These are phyloP conservation scores for Senna siamea DNA, from an alignment of 306 rosid genomes.

Conservation along the genomic window DNA sequence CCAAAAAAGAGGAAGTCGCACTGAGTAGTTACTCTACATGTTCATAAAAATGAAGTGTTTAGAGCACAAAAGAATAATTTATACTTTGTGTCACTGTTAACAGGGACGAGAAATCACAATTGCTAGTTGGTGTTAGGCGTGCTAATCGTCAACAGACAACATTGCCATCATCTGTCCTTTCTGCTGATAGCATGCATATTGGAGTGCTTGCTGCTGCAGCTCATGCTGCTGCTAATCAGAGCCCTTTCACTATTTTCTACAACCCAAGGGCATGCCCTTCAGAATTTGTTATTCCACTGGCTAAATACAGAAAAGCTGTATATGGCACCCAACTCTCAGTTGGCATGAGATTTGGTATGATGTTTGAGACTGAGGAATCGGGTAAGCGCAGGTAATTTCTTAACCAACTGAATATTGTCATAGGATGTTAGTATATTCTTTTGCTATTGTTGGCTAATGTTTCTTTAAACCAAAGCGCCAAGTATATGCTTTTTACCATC, in stretches of 20 bases:
- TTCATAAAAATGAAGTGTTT: no score
- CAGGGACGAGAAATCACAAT: constrained; percentile 93
- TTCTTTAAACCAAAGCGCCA: no score
- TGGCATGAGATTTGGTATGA: constrained; percentile 99
- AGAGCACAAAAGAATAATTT: no score
- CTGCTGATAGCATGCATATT: constrained; percentile 99
- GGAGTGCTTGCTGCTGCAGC: constrained; percentile 99
- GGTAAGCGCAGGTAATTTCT: constrained; percentile 86
- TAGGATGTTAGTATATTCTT: no score
- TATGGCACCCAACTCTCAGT: constrained; percentile 84
- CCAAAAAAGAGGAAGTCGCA: neutral
- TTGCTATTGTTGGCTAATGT: no score
- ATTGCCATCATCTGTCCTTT: constrained; percentile 89
- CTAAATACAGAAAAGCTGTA: constrained; percentile 75
- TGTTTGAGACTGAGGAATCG: constrained; percentile 99
- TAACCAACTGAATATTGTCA: constrained; percentile 6
- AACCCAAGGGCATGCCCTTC: constrained; percentile 99
- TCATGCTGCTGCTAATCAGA: constrained; percentile 89
- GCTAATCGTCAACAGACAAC: constrained; percentile 92
- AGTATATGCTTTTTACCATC: no score
- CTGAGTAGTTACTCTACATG: neutral
- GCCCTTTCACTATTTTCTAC: constrained; percentile 90
- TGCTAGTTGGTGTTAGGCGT: constrained; percentile 90
- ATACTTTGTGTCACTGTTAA: constrained; percentile 31
- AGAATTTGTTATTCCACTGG: constrained; percentile 88